Evolutionary conservation across 2,329 filamentous ascomycete genomes (phyloP).

Genomic region (Blastomyces gilchristii): DNA sequence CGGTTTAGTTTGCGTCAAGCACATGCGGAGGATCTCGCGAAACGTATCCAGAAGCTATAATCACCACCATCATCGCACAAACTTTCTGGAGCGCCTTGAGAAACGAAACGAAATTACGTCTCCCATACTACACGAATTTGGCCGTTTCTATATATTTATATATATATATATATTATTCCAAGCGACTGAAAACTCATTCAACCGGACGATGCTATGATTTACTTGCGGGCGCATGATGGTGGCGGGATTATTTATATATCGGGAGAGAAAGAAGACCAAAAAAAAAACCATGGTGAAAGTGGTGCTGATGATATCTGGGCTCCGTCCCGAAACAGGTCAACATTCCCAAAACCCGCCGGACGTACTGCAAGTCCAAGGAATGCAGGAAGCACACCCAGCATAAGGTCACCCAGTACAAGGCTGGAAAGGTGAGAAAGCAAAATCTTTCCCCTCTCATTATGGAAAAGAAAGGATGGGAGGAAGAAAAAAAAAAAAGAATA

Average conservation of each 20-base stretch:
- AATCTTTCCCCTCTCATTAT: neutral
- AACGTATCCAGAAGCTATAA: neutral
- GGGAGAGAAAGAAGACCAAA: neutral
- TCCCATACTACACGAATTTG: neutral
- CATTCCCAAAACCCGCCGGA: slow-evolving; percentile 95
- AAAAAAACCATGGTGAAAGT: neutral
- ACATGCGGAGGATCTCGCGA: neutral
- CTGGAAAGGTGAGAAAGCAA: slow-evolving; percentile 60
- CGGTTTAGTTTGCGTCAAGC: neutral
- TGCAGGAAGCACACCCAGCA: slow-evolving; percentile 88
- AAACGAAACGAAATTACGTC: neutral
- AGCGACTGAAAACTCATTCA: neutral
- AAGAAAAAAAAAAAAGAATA: too few relatives aligned
- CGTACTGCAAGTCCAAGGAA: slow-evolving; percentile 94
- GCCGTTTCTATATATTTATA: neutral
- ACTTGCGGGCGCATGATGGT: neutral
- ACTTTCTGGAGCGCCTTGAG: neutral
- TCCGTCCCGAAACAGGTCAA: slow-evolving; percentile 57
- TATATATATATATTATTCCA: neutral
- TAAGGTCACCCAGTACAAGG: slow-evolving; percentile 96
- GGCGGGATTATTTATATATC: neutral
- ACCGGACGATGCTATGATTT: neutral
- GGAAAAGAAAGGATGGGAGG: neutral
- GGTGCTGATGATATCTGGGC: slow-evolving; percentile 5
- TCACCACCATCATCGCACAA: neutral